Evolutionary conservation across 2,329 filamentous ascomycete genomes (phyloP), one percentile per base, ranked within the genome.

Genomic region (Aspergillus thermomutatus): DNA sequence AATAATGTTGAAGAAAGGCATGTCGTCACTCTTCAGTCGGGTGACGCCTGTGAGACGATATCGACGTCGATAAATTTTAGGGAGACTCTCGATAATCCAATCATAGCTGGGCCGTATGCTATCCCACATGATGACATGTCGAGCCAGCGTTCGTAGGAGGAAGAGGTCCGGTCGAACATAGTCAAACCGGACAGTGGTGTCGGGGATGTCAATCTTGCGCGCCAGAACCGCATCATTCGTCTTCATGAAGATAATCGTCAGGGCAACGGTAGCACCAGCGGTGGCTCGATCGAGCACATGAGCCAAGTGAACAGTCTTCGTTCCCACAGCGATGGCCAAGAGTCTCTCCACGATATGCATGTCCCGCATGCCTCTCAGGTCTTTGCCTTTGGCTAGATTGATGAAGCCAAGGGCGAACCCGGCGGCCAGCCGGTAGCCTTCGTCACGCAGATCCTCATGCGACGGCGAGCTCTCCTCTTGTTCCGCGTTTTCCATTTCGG

Each of bases 241-340:
- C 75, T 97, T 97, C 91, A 99, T 94, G 73, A 93, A 99, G 31
- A 99, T 93, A 53, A 99, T 82, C 1, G 92, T 86, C 57, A 97
- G 82, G 0, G 94, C 93, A 66, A 97, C 85, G 7, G 95, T 91
- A 1, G 94, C 93, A n/a, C 90, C 94, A 1, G 95, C 90, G 9
- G 91, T 94, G 5, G 93, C 92, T 65, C 93, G 89, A 70, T 99
- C 95, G 3, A 97, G 82, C 9, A 97, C 87, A 67, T 99, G 93
- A 25, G 97, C 92, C 40, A 96, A 82, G 65, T 96, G 89, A 11
- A 97, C 91, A 59, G 92, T 91, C 75, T 96, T 96, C 1, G 89
- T 91, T 2, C 91, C 87, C 3, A 95, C 91, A 10, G 94, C 93
- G 52, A 97, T 84, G 0, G 88, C 83, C 49, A 99, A 82, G 10